A percentile compares a stretch with the other conserved stretches of the same genome.
These are phyloP conservation scores for Salvia miltiorrhiza DNA, from an alignment of 257 asterid genomes.

Conservation along the genomic window DNA sequence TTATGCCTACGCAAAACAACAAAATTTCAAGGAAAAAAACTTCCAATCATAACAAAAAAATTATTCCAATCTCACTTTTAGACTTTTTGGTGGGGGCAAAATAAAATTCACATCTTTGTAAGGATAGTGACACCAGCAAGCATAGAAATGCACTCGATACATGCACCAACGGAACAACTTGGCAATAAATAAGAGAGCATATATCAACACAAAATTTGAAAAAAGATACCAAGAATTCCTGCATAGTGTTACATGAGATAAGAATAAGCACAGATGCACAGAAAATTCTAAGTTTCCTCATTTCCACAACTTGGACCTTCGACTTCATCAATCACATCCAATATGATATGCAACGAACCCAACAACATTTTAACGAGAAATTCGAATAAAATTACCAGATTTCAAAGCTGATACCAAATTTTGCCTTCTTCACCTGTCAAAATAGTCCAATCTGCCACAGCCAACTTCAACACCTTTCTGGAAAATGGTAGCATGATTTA, in stretches of 20 bases:
- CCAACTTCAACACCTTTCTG: not conserved
- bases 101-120: constrained; percentile 12
- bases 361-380: not conserved
- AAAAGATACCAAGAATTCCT: not conserved
- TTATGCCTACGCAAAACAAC: not conserved
- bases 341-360: not conserved
- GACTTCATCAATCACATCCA: too few relatives aligned
- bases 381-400: not conserved
- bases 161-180: constrained; percentile 1
- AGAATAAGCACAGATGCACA: not conserved
- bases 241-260: not conserved
- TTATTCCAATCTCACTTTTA: not conserved
- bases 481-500: not conserved
- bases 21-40: not conserved
- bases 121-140: constrained; percentile 16
- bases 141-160: constrained; percentile 1
- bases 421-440: too few relatives aligned
- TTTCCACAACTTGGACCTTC: not conserved
- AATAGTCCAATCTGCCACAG: not conserved
- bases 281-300: not conserved
- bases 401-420: too few relatives aligned
- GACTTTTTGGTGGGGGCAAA: not conserved
- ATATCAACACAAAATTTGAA: not conserved
- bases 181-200: not conserved
- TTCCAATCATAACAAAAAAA: not conserved